phyloP scores from a whole-genome alignment of 1,139 yeast species.

The Yamadazyma dushanensis region DNA sequence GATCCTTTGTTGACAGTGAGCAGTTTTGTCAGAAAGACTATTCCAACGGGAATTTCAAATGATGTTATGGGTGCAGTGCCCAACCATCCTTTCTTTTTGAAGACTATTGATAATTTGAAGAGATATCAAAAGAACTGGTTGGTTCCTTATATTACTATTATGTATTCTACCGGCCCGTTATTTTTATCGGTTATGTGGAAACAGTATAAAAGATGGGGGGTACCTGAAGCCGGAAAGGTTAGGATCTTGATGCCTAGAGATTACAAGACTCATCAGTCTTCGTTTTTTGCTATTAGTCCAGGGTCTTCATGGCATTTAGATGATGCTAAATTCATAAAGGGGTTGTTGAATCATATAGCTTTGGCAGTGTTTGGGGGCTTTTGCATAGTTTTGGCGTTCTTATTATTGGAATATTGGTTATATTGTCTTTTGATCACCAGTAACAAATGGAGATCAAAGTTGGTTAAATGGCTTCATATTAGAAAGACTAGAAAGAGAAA shows the following conservation, averaged over 20 bases:
- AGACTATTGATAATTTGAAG: slow-evolving; percentile 63
- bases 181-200: slow-evolving; percentile 86
- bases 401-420: slow-evolving; percentile 63
- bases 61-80: slow-evolving; percentile 93
- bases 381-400: slow-evolving; percentile 52
- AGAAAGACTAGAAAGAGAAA: slow-evolving; percentile 47
- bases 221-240: slow-evolving; percentile 62
- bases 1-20: slow-evolving; percentile 82
- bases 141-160: slow-evolving; percentile 85
- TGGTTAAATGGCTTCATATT: slow-evolving; percentile 7
- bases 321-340: slow-evolving; percentile 75
- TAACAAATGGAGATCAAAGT: slow-evolving; percentile 6
- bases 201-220: slow-evolving; percentile 79
- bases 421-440: slow-evolving; percentile 45
- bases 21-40: slow-evolving; percentile 83
- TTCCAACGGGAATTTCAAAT: slow-evolving; percentile 89
- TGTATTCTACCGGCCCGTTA: slow-evolving; percentile 92
- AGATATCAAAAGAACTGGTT: slow-evolving; percentile 71
- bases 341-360: slow-evolving; percentile 68
- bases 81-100: slow-evolving; percentile 78
- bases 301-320: slow-evolving; percentile 91
- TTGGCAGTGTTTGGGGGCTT: slow-evolving; percentile 71
- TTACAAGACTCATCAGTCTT: slow-evolving; percentile 55
- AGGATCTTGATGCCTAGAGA: slow-evolving; percentile 70
- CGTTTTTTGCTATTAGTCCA: slow-evolving; percentile 70